Percentiles rank a stretch among this genome's conserved stretches.
Evolutionary conservation across 345 rosid species (phyloP).

Genomic region (Melaleuca quinquenervia): DNA sequence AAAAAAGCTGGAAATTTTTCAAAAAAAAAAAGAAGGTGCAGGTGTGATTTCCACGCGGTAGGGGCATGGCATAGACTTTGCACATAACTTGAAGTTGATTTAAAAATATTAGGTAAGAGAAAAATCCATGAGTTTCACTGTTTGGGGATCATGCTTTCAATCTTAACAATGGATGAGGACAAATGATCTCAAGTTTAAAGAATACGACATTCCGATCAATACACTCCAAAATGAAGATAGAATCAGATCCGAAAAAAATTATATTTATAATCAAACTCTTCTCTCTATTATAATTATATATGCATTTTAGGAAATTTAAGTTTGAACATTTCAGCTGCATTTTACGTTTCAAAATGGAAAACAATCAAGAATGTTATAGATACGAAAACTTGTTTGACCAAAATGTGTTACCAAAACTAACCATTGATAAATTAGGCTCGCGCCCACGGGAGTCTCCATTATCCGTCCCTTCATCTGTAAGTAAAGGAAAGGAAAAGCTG

Average conservation of each 20-base stretch:
- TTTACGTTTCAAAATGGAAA: background rate
- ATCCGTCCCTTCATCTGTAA: too few species aligned
- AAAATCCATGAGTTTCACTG: background rate
- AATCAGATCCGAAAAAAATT: accelerated
- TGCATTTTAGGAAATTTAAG: background rate
- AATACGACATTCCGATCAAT: background rate
- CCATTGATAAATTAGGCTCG: background rate
- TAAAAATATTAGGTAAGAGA: background rate
- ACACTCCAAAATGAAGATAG: background rate
- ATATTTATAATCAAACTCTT: background rate
- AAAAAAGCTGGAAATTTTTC: background rate
- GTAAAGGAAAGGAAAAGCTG: too few species aligned
- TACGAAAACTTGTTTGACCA: accelerated
- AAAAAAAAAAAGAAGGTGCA: background rate
- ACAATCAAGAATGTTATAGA: background rate
- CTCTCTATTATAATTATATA: background rate
- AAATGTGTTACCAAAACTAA: background rate
- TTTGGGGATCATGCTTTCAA: background rate
- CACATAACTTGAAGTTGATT: background rate
- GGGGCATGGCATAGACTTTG: too few species aligned
- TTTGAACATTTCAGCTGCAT: background rate
- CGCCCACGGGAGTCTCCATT: background rate
- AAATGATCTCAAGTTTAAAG: background rate
- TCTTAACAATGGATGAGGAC: background rate
- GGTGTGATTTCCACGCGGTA: background rate